A percentile compares a stretch with the other conserved stretches of the same genome.
Conservation (phyloP, 495 filamentous ascomycete genomes). For the Lophiotrema nucula region DNA sequence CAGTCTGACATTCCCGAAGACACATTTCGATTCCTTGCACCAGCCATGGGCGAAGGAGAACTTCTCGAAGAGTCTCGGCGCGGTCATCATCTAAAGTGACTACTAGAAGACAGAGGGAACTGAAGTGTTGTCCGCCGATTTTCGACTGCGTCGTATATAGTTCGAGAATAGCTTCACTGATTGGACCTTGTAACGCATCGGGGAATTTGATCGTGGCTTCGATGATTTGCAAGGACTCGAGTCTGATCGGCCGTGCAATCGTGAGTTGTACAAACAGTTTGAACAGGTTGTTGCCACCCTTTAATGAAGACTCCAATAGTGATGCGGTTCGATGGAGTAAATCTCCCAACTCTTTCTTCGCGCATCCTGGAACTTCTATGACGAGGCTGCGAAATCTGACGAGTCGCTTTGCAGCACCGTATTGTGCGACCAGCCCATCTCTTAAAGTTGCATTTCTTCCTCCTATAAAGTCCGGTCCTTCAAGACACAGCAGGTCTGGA, state of each 20-base stretch:
- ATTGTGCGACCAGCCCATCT: slow-evolving; percentile 19
- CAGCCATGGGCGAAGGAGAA: slow-evolving; percentile 10
- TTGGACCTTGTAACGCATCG: neutral
- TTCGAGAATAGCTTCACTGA: slow-evolving; percentile 1
- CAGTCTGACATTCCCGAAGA: slow-evolving; percentile 13
- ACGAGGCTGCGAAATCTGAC: slow-evolving; percentile 13
- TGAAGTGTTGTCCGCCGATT: slow-evolving; percentile 14
- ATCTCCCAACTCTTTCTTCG: slow-evolving; percentile 11
- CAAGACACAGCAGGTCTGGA: slow-evolving; percentile 21
- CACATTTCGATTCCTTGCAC: slow-evolving; percentile 20
- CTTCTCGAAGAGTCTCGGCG: slow-evolving; percentile 8
- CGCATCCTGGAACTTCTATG: slow-evolving; percentile 16
- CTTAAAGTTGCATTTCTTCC: slow-evolving; percentile 14
- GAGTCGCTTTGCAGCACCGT: slow-evolving; percentile 2
- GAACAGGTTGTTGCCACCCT: neutral
- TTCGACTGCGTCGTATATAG: neutral
- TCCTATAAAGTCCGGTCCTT: slow-evolving; percentile 31
- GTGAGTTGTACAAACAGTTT: slow-evolving; percentile 25
- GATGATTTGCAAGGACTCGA: slow-evolving; percentile 14
- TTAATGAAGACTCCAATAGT: slow-evolving; percentile 7
- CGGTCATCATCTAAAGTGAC: neutral
- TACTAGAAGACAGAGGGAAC: slow-evolving; percentile 1
- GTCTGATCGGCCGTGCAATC: slow-evolving; percentile 11
- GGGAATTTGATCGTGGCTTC: slow-evolving; percentile 16
- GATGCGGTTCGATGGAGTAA: slow-evolving; percentile 1